These are phyloP conservation scores for Sarcodon aspratus DNA, from an alignment of 768 basidiomycete species.

Conservation along the genomic window DNA sequence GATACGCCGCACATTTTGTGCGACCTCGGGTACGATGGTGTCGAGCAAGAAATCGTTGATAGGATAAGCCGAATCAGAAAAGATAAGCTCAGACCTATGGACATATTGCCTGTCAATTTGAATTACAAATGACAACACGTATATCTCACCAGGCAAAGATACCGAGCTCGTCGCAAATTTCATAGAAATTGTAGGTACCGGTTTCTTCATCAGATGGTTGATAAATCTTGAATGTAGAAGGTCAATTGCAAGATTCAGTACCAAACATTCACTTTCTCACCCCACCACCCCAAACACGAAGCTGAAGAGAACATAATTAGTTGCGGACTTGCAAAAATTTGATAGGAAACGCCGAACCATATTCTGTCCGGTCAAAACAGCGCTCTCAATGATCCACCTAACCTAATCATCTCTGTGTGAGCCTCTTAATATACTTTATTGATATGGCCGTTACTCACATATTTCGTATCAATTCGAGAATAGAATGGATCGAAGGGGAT, in stretches of 20 bases:
- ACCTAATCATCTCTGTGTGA: conserved; percentile 22
- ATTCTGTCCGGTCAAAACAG: conserved; percentile 42
- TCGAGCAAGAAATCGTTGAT: conserved; percentile 42
- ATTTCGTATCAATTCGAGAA: conserved; percentile 10
- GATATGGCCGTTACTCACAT: no score
- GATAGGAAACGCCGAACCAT: conserved; percentile 28
- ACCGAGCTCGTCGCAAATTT: conserved; percentile 46
- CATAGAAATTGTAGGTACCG: conserved; percentile 46
- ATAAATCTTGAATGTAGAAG: conserved; percentile 8
- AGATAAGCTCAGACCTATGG: conserved; percentile 37
- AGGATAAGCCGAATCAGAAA: conserved; percentile 44
- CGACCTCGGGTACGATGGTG: conserved; percentile 40
- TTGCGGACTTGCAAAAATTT: background rate
- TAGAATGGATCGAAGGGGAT: conserved; percentile 57
- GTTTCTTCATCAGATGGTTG: conserved; percentile 20
- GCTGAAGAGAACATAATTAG: conserved; percentile 16
- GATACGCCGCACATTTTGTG: conserved; percentile 43
- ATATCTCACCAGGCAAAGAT: conserved; percentile 36
- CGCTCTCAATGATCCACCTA: conserved; percentile 45
- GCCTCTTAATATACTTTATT: no score
- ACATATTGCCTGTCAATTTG: no score
- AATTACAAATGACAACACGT: no score
- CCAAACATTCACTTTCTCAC: background rate
- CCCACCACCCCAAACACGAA: conserved; percentile 53
- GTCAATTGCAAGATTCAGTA: background rate